phyloP scores from a whole-genome alignment of 257 asterid genomes.

The Henckelia pumila region DNA sequence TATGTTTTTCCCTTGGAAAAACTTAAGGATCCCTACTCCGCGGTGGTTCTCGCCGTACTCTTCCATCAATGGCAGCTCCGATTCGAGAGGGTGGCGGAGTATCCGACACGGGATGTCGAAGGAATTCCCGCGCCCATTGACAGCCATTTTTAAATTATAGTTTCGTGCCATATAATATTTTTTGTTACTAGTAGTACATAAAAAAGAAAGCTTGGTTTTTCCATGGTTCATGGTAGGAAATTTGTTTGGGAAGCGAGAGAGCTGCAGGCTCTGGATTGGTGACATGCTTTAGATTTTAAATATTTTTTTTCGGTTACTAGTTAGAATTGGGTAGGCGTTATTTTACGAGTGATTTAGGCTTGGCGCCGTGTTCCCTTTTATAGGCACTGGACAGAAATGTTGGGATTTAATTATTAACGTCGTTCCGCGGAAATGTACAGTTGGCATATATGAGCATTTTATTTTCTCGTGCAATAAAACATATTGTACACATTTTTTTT shows the following conservation, averaged over 20 bases:
- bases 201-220: not conserved
- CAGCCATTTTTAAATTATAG: not conserved
- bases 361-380: not conserved
- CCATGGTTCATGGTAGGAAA: not conserved
- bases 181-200: not conserved
- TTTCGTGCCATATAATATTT: not conserved
- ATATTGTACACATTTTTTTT: too few relatives aligned
- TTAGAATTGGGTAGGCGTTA: not conserved
- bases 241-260: not conserved
- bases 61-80: not conserved
- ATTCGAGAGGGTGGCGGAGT: constrained; percentile 21
- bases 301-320: too few relatives aligned
- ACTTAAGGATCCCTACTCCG: constrained; percentile 43
- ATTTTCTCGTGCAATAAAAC: too few relatives aligned
- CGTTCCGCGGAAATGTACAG: too few relatives aligned
- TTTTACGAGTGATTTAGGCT: not conserved
- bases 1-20: constrained; percentile 39
- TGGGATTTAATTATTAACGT: too few relatives aligned
- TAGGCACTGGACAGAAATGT: not conserved
- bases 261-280: not conserved
- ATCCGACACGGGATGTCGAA: not conserved
- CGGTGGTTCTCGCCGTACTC: not conserved
- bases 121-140: not conserved
- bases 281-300: not conserved
- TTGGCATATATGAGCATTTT: too few relatives aligned